Conservation (phyloP, 225 moss, liverwort and hornwort species). For the Marchantia polymorpha region DNA sequence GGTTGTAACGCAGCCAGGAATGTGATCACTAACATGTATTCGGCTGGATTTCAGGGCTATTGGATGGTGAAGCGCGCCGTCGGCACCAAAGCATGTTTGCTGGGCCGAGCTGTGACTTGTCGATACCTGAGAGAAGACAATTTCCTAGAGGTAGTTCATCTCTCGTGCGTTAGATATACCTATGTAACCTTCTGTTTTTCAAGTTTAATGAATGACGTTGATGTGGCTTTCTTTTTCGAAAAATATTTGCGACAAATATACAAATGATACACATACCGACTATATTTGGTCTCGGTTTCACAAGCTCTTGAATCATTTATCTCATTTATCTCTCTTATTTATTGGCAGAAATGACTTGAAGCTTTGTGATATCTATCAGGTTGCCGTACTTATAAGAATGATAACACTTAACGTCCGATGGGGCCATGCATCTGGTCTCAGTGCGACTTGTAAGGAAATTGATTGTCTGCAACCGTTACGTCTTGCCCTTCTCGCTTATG, state of each 20-base stretch:
- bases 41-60: slow-evolving; percentile 51
- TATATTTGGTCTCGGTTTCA: too few relatives aligned
- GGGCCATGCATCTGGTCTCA: not conserved
- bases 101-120: slow-evolving; percentile 73
- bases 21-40: not conserved
- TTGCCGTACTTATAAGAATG: not conserved
- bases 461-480: not conserved
- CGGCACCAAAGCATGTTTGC: slow-evolving; percentile 77
- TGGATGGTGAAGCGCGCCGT: slow-evolving; percentile 84
- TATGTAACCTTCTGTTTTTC: too few relatives aligned
- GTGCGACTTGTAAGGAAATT: not conserved
- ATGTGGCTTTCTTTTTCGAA: too few relatives aligned
- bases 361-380: not conserved
- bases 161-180: not conserved
- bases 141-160: slow-evolving; percentile 57
- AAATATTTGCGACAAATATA: too few relatives aligned
- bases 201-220: too few relatives aligned
- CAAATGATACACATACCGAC: too few relatives aligned
- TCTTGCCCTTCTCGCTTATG: not conserved
- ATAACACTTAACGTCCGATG: not conserved
- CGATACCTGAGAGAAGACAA: slow-evolving; percentile 64
- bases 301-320: not conserved
- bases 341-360: not conserved
- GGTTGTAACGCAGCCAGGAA: not conserved
- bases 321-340: too few relatives aligned